phyloP scores from a whole-genome alignment of 2,329 filamentous ascomycete genomes.

The Cercospora nicotianae region DNA sequence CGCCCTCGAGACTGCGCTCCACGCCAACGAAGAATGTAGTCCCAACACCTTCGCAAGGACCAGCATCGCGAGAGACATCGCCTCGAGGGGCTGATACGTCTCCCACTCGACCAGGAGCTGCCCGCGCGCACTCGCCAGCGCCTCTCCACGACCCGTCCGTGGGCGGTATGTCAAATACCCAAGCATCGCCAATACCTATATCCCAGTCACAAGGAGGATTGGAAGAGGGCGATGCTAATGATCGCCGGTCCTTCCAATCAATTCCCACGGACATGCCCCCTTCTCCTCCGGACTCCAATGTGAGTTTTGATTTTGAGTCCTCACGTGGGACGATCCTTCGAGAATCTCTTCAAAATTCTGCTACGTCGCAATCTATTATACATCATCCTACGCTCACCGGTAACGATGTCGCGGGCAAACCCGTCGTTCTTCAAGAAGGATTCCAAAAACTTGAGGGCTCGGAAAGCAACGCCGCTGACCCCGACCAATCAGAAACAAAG shows the following conservation, averaged over 20 bases:
- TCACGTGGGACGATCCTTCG: conserved; percentile 11
- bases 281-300: conserved; percentile 39
- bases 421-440: neutral
- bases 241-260: conserved; percentile 30
- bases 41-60: neutral
- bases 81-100: neutral
- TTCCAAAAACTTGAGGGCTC: conserved; percentile 1
- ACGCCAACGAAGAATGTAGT: neutral
- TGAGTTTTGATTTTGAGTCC: conserved; percentile 30
- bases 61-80: neutral
- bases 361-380: conserved; percentile 6
- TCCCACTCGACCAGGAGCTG: neutral
- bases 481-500: conserved; percentile 10
- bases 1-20: conserved; percentile 41
- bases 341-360: neutral
- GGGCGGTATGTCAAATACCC: neutral
- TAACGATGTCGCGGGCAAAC: neutral
- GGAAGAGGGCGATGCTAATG: neutral
- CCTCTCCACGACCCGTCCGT: neutral
- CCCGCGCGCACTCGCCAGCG: neutral
- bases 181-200: conserved; percentile 8
- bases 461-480: neutral
- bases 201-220: neutral
- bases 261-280: conserved; percentile 40
- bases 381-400: neutral